These are phyloP conservation scores for Epichloe festucae DNA, from an alignment of 2,329 filamentous ascomycete species.

Conservation along the genomic window DNA sequence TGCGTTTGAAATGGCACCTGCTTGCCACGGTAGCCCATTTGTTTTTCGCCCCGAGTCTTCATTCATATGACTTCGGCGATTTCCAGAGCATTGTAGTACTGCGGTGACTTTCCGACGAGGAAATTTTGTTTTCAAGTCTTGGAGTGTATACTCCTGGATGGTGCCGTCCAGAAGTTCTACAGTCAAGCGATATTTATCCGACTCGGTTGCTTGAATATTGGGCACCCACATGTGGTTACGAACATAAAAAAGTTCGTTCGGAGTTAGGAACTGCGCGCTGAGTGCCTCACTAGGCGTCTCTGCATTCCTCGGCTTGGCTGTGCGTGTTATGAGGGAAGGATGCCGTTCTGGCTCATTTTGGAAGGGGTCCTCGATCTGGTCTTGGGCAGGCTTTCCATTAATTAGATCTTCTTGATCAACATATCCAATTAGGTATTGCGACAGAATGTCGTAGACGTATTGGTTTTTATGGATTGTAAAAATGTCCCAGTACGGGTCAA, in stretches of 20 bases:
- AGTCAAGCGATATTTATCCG: constrained; percentile 31
- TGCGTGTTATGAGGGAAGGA: constrained; percentile 35
- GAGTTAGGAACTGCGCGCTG: constrained; percentile 37
- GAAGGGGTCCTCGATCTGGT: constrained; percentile 49
- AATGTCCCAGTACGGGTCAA: constrained; percentile 59
- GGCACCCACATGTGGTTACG: constrained; percentile 55
- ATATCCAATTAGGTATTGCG: constrained; percentile 50
- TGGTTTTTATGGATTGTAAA: constrained; percentile 55
- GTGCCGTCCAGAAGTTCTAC: constrained; percentile 44
- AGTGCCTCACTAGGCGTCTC: constrained; percentile 42
- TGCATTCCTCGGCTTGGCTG: constrained; percentile 45
- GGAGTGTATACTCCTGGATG: constrained; percentile 37
- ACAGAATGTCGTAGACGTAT: constrained; percentile 51
- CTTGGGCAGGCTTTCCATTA: constrained; percentile 39
- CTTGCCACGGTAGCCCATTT: constrained; percentile 46
- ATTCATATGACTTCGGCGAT: constrained; percentile 48
- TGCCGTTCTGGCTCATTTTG: constrained; percentile 39
- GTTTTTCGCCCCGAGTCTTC: constrained; percentile 28
- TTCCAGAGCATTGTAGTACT: constrained; percentile 47
- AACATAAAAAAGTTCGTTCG: constrained; percentile 43
- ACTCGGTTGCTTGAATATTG: constrained; percentile 23
- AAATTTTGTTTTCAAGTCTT: constrained; percentile 40
- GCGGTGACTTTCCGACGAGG: constrained; percentile 37
- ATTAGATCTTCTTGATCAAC: constrained; percentile 46
- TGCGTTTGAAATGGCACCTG: constrained; percentile 47